Evolutionary conservation across 768 basidiomycete genomes (phyloP), one percentile per base, ranked within the genome.

Genomic region (Lentinula lateritia): DNA sequence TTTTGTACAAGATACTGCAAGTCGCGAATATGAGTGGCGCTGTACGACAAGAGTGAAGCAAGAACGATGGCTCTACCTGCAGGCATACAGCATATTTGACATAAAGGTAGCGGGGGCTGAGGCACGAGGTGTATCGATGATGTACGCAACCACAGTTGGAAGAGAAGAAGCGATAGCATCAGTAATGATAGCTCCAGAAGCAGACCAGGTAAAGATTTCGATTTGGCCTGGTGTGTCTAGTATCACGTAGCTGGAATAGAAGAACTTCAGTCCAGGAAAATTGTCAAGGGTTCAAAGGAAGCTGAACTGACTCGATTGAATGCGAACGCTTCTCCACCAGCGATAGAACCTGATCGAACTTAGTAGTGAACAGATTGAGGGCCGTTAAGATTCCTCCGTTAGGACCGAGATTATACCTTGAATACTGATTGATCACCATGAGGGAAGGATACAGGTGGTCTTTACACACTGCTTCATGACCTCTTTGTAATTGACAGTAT

Each of bases 181-280:
- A 45, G 97, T 99, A 67, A 99, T 98, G 69, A 99, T 99, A 10
- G 96, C 89, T 5, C 97, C 97, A 50, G 95, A 98, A 1, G 97
- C 97, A 0, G 95, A 98, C 97, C 97, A 99, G 54, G 97, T 99
- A 71, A 99, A 99, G 66, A 98, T 99, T 75, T 99, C 97, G 68
- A 99, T 99, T 75, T 99, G 97, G 4, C 97, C 97, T 6, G 97
- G 97, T 0, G 97, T 99, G 69, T 99, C 97, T 52, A 99, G 79
- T 50, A 99, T 88, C 62, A 99, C 84, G 76, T 98, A 90, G 68
- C 96, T 98, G 68, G 5, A 2, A 13, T 6, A 34, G 6, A 7
- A n/a, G 12, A 36, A 12, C 39, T 36, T 16, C 45, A 55, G 36
- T 36, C 48, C 38, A 50, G 46, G 6, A 15, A 38, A 55, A 45